Base-by-base conservation (phyloP, 2,329 filamentous ascomycete species). In the Fusarium secorum region DNA sequence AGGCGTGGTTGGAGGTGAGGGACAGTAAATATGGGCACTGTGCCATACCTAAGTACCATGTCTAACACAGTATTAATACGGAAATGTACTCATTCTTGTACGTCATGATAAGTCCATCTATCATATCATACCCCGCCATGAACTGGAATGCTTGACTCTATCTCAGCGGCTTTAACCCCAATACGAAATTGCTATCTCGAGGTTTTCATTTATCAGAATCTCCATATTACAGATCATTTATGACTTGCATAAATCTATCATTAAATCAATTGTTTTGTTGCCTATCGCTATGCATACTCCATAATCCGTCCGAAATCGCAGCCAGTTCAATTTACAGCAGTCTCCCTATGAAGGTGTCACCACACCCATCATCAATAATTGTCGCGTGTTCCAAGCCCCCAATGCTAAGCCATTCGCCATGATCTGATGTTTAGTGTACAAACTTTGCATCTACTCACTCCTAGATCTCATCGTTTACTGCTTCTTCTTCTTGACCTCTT, bases 401-500 rank as follows among this genome's bases (percentile, higher is more conserved):
- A 32, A 38, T 54, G 28, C 39, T 45, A 46, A 48, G 44, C 18
- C 58, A 36, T 55, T 71, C 54, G 68, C 54, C 68, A 69, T 71
- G 68, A 62, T 60, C 68, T 58, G 64, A 71, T 64, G 41, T 64
- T 44, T 46, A 65, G 22, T 66, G n/a, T 56, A 54, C 65, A 63
- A 28, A 9, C 10, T 46, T 13, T 28, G 15, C 22, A 22, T 36
- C 39, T 32, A 18, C 36, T 26, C 55, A 20, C 41, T 45, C 59
- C 28, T 24, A 24, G 41, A 33, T 51, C 58, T 57, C 42, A 52
- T 57, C 51, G 20, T 41, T 51, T 45, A 64, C 46, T 75, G 65
- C 28, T 73, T 65, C 54, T 76, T 70, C 64, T 77, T 75, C 20
- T 76, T 66, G 49, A 74, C 74, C n/a, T 77, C 64, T 10, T 77